Evolutionary conservation across 2,329 filamentous ascomycete species (phyloP).

Genomic region (Cladobotryum protrusum): DNA sequence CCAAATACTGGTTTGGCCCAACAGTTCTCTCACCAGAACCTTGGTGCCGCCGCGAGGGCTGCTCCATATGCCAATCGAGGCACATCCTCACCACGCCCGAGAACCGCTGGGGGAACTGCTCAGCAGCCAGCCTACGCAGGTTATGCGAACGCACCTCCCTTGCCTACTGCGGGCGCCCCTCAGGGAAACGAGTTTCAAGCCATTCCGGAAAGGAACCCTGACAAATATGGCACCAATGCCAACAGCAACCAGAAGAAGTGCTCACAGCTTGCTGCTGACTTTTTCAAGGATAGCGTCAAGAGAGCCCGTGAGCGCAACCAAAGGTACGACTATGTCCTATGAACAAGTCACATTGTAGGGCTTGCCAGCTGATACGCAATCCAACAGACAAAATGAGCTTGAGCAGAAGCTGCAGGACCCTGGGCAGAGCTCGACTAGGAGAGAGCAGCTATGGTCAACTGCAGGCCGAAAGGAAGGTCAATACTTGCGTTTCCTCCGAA

Average conservation of each 20-base stretch:
- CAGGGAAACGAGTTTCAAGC: slow-evolving; percentile 68
- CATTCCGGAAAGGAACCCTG: slow-evolving; percentile 79
- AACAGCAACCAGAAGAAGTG: slow-evolving; percentile 68
- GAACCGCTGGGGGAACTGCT: slow-evolving; percentile 68
- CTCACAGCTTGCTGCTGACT: slow-evolving; percentile 69
- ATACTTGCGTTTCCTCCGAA: slow-evolving; percentile 89
- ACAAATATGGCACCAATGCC: slow-evolving; percentile 61
- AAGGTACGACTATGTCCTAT: slow-evolving; percentile 52
- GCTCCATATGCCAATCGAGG: slow-evolving; percentile 64
- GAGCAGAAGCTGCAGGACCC: slow-evolving; percentile 79
- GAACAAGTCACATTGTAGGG: not conserved
- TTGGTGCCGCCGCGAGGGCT: slow-evolving; percentile 66
- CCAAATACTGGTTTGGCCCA: slow-evolving; percentile 87
- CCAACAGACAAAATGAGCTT: slow-evolving; percentile 75
- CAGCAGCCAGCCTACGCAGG: slow-evolving; percentile 57
- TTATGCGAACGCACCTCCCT: slow-evolving; percentile 60
- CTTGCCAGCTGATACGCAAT: not conserved
- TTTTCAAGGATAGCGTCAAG: slow-evolving; percentile 98
- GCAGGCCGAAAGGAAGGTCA: slow-evolving; percentile 84
- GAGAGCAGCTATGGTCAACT: slow-evolving; percentile 77
- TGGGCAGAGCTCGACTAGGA: slow-evolving; percentile 65
- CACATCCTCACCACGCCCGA: slow-evolving; percentile 66
- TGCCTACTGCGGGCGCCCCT: slow-evolving; percentile 52
- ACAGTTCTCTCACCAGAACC: slow-evolving; percentile 95
- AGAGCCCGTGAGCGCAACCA: slow-evolving; percentile 91